Percentiles rank a stretch among this genome's conserved stretches.
phyloP scores from a whole-genome alignment of 106 monocot genomes.

The Allium cepa region DNA sequence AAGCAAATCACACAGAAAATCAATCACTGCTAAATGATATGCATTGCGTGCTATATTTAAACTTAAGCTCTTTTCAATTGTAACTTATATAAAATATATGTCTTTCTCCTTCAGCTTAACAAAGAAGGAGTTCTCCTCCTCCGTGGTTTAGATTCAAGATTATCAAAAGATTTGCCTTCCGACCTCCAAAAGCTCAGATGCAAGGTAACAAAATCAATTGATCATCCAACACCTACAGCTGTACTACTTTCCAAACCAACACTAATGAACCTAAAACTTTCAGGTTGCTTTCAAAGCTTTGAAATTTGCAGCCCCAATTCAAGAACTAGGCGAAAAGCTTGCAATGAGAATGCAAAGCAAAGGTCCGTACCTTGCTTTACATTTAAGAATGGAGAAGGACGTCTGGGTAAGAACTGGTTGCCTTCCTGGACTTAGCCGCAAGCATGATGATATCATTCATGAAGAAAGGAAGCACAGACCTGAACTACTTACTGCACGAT shows the following conservation, averaged over 20 bases:
- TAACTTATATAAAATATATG: not conserved
- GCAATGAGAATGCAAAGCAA: constrained; percentile 68
- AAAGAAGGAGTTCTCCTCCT: constrained; percentile 82
- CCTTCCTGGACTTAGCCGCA: constrained; percentile 54
- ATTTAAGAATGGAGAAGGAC: constrained; percentile 86
- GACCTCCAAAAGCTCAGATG: constrained; percentile 94
- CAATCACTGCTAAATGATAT: too few species aligned
- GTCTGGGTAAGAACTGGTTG: constrained; percentile 93
- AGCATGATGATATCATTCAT: constrained; percentile 43
- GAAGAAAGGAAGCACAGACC: constrained; percentile 62
- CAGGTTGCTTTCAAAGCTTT: constrained; percentile 87
- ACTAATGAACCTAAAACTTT: not conserved
- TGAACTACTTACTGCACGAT: constrained; percentile 74
- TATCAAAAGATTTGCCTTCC: constrained; percentile 77
- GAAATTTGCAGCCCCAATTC: constrained; percentile 56
- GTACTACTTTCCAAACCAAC: too few species aligned
- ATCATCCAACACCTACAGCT: too few species aligned
- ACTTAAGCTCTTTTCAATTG: not conserved
- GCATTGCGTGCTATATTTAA: not conserved
- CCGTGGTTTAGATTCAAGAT: constrained; percentile 80
- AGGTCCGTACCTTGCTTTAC: constrained; percentile 82
- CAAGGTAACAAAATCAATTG: constrained; percentile 36
- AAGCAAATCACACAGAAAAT: too few species aligned
- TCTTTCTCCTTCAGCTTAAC: constrained; percentile 40
- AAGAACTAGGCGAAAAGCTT: constrained; percentile 52